Percentiles rank a stretch among this genome's conserved stretches.
These are phyloP conservation scores for Zasmidium angulare DNA, from an alignment of 2,329 filamentous ascomycete species.

Conservation along the genomic window DNA sequence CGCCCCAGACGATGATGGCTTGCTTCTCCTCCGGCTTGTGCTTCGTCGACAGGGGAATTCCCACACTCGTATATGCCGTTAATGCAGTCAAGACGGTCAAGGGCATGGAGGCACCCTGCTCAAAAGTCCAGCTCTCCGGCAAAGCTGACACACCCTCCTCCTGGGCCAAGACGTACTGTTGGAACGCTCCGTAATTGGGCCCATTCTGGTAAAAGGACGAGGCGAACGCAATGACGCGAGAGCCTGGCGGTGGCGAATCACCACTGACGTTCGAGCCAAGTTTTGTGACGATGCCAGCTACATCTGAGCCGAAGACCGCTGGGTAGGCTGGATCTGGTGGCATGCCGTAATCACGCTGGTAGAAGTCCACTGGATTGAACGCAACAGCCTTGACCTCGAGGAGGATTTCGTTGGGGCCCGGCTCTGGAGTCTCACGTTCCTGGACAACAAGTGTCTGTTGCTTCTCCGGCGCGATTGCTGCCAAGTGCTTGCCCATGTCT, in stretches of 20 bases:
- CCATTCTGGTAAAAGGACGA: no score
- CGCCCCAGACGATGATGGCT: no score
- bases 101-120: no score
- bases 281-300: constrained; percentile 25
- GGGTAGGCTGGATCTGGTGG: constrained; percentile 33
- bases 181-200: no score
- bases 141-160: no score
- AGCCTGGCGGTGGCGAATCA: neutral
- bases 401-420: constrained; percentile 49
- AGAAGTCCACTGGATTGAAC: constrained; percentile 49
- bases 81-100: no score
- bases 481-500: neutral
- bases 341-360: constrained; percentile 46
- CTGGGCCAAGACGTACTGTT: no score
- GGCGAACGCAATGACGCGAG: neutral
- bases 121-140: no score
- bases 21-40: no score
- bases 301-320: constrained; percentile 4
- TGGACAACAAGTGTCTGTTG: neutral
- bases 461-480: neutral
- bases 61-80: no score
- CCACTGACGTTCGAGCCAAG: constrained; percentile 25
- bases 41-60: no score
- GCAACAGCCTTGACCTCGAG: constrained; percentile 50
- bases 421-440: constrained; percentile 45